Evolutionary conservation across 495 filamentous ascomycete genomes (phyloP).

Genomic region (Penicillium salamii): DNA sequence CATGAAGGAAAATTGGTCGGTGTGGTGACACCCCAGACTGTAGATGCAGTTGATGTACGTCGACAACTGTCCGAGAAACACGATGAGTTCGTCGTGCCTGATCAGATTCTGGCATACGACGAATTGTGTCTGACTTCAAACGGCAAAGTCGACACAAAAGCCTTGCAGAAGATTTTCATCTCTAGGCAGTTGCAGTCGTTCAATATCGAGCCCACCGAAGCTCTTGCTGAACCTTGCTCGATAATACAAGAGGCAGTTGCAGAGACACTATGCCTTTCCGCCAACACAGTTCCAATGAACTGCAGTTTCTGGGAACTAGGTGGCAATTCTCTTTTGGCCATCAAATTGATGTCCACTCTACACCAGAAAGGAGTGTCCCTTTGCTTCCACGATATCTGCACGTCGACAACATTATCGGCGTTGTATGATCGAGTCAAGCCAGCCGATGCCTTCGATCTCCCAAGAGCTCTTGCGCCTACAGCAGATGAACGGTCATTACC

Average conservation of each 20-base stretch:
- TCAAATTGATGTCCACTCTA: neutral
- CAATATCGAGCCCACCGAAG: no score
- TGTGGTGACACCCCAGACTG: conserved; percentile 9
- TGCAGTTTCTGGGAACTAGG: neutral
- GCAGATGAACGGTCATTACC: neutral
- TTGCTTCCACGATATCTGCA: neutral
- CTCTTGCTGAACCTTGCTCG: neutral
- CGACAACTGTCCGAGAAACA: neutral
- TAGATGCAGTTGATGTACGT: neutral
- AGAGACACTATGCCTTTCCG: no score
- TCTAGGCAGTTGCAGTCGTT: no score
- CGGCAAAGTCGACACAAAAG: neutral
- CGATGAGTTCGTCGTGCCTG: conserved; percentile 9
- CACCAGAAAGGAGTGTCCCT: neutral
- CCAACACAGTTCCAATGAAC: no score
- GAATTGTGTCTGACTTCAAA: neutral
- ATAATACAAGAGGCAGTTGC: neutral
- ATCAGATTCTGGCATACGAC: neutral
- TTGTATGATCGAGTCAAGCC: no score
- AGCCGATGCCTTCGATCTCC: no score
- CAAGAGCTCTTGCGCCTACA: no score
- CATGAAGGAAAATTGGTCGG: conserved; percentile 9
- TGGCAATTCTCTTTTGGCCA: neutral
- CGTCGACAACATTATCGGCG: no score
- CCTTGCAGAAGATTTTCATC: no score